Evolutionary conservation across 495 filamentous ascomycete species (phyloP).

Genomic region (Trichoderma erinaceum): DNA sequence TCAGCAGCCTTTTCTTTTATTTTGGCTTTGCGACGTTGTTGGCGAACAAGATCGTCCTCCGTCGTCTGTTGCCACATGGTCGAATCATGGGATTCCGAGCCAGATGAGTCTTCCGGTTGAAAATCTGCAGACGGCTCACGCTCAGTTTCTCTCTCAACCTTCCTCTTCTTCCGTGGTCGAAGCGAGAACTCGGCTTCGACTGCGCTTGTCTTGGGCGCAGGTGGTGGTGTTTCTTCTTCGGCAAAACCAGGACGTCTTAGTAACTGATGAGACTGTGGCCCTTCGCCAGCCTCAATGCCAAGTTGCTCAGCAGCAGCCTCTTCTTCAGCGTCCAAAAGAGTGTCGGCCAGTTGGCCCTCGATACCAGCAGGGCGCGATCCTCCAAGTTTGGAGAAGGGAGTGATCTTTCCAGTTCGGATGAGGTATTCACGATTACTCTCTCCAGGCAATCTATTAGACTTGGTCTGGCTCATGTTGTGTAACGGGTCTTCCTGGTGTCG

Average conservation of each 20-base stretch:
- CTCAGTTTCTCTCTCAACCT: conserved; percentile 21
- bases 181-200: conserved; percentile 46
- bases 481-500: conserved; percentile 49
- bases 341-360: conserved; percentile 60
- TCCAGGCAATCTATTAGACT: conserved; percentile 52
- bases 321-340: conserved; percentile 70
- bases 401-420: conserved; percentile 94
- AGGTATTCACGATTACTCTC: conserved; percentile 85
- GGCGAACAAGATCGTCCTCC: conserved; percentile 16
- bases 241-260: conserved; percentile 73
- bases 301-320: conserved; percentile 44
- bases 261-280: conserved; percentile 69
- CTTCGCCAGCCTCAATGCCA: conserved; percentile 51
- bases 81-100: conserved; percentile 27
- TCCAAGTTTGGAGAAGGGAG: conserved; percentile 75
- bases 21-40: conserved; percentile 20
- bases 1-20: conserved; percentile 32
- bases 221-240: conserved; percentile 29
- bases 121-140: conserved; percentile 42
- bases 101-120: conserved; percentile 27
- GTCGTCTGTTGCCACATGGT: conserved; percentile 10
- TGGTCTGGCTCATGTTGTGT: conserved; percentile 36
- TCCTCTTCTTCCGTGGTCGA: conserved; percentile 44
- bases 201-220: conserved; percentile 15
- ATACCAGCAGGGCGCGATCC: conserved; percentile 46